These are phyloP conservation scores for Sporothrix sp. DNA, from an alignment of 2,329 filamentous ascomycete species.

Conservation along the genomic window DNA sequence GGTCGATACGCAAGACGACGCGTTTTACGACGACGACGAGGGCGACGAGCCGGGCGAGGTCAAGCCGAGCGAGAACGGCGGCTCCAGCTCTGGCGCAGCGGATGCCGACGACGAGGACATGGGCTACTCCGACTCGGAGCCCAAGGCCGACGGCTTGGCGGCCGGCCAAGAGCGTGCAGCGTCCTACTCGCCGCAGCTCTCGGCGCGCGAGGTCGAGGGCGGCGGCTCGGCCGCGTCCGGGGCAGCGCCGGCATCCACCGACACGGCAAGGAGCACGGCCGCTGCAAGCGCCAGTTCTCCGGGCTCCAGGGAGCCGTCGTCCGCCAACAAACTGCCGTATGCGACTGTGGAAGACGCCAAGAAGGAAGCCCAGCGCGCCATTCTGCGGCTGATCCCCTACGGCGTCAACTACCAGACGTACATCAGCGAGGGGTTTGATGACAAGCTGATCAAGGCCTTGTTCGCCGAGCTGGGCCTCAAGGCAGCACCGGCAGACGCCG, in stretches of 20 bases:
- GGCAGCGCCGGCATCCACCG: no score
- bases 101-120: slow-evolving; percentile 17
- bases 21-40: slow-evolving; percentile 18
- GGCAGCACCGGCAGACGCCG: slow-evolving; percentile 21
- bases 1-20: slow-evolving; percentile 17
- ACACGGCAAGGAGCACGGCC: background rate
- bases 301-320: no score
- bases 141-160: background rate
- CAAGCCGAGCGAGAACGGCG: slow-evolving; percentile 9
- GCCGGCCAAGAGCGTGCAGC: slow-evolving; percentile 4
- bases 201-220: slow-evolving; percentile 1
- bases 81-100: slow-evolving; percentile 7
- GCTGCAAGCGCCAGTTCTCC: background rate
- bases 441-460: slow-evolving; percentile 49
- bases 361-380: slow-evolving; percentile 55
- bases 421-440: slow-evolving; percentile 61
- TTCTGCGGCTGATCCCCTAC: slow-evolving; percentile 53
- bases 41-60: slow-evolving; percentile 13
- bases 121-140: slow-evolving; percentile 13
- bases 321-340: slow-evolving; percentile 15
- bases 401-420: slow-evolving; percentile 68
- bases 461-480: slow-evolving; percentile 60
- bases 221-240: no score
- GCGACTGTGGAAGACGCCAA: slow-evolving; percentile 33
- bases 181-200: slow-evolving; percentile 16